Percentiles rank a stretch among this genome's conserved stretches.
These are phyloP conservation scores for Phoma sp. DNA, from an alignment of 2,329 filamentous ascomycete genomes.

Conservation along the genomic window DNA sequence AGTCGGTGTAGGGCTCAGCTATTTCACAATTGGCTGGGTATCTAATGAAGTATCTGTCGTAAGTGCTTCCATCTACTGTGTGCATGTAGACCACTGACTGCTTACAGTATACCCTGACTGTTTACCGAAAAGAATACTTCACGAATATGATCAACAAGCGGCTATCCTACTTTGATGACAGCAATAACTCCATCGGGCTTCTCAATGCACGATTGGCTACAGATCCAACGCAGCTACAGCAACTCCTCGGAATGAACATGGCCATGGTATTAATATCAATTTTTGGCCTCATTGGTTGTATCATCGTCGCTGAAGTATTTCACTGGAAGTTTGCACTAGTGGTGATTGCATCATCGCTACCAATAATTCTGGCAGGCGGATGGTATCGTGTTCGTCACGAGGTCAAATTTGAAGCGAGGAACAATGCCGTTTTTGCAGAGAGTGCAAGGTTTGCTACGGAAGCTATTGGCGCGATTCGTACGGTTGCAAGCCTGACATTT, in stretches of 20 bases:
- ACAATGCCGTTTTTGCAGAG: slow-evolving; percentile 77
- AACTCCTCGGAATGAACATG: slow-evolving; percentile 43
- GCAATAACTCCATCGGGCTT: slow-evolving; percentile 86
- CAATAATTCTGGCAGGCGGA: slow-evolving; percentile 77
- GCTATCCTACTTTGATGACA: slow-evolving; percentile 86
- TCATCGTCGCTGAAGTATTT: slow-evolving; percentile 71
- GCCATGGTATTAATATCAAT: slow-evolving; percentile 82
- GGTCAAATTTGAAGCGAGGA: slow-evolving; percentile 31
- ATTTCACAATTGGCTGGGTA: slow-evolving; percentile 34
- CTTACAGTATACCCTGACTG: slow-evolving; percentile 60
- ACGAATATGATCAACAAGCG: slow-evolving; percentile 87
- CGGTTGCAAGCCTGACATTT: slow-evolving; percentile 88
- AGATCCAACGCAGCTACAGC: slow-evolving; percentile 37
- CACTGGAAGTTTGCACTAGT: slow-evolving; percentile 89
- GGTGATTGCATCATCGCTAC: slow-evolving; percentile 66
- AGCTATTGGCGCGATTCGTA: slow-evolving; percentile 89
- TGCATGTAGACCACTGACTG: not conserved
- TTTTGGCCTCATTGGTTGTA: slow-evolving; percentile 78
- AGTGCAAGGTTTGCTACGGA: slow-evolving; percentile 91
- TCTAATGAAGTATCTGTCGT: slow-evolving; percentile 34
- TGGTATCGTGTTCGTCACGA: slow-evolving; percentile 76
- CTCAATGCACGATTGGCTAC: slow-evolving; percentile 68
- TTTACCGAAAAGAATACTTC: slow-evolving; percentile 82
- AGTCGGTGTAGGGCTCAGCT: slow-evolving; percentile 29
- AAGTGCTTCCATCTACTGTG: slow-evolving; percentile 4